These are phyloP conservation scores for Trichosanthes truncata DNA, from an alignment of 306 rosid species.

Conservation along the genomic window DNA sequence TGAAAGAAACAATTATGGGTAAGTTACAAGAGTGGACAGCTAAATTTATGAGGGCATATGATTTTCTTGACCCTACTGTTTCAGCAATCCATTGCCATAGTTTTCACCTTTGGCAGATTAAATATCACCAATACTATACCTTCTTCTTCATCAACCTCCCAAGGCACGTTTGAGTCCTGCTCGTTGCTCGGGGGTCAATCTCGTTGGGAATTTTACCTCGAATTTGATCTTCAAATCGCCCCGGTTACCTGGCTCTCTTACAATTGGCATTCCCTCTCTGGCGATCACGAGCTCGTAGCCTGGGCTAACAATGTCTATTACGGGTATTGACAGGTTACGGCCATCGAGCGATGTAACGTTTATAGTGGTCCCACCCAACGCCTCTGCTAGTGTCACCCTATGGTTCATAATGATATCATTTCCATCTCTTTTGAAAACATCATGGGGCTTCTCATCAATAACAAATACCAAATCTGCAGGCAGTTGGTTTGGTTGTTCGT, in stretches of 20 bases:
- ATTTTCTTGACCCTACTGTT: neutral
- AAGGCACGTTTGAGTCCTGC: conserved; percentile 56
- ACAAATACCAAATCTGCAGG: conserved; percentile 85
- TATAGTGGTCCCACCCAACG: conserved; percentile 70
- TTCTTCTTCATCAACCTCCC: conserved; percentile 25
- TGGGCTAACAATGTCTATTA: conserved; percentile 67
- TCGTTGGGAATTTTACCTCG: conserved; percentile 69
- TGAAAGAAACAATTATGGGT: neutral
- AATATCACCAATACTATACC: neutral
- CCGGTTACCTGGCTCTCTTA: conserved; percentile 55
- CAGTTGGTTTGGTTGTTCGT: conserved; percentile 59
- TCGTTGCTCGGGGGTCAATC: conserved; percentile 58
- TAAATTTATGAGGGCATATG: neutral
- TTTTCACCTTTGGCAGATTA: neutral
- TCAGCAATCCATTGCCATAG: neutral
- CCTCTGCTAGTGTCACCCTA: conserved; percentile 70
- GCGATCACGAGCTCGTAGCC: conserved; percentile 57
- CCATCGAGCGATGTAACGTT: conserved; percentile 45
- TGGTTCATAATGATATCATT: conserved; percentile 61
- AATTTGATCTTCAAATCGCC: conserved; percentile 82
- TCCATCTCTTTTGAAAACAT: conserved; percentile 59
- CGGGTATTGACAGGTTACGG: conserved; percentile 40
- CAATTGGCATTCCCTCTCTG: conserved; percentile 88
- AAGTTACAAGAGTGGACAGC: neutral
- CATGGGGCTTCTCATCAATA: conserved; percentile 86